Evolutionary conservation across 257 asterid species (phyloP).

Genomic region (Penstemon eatonii): DNA sequence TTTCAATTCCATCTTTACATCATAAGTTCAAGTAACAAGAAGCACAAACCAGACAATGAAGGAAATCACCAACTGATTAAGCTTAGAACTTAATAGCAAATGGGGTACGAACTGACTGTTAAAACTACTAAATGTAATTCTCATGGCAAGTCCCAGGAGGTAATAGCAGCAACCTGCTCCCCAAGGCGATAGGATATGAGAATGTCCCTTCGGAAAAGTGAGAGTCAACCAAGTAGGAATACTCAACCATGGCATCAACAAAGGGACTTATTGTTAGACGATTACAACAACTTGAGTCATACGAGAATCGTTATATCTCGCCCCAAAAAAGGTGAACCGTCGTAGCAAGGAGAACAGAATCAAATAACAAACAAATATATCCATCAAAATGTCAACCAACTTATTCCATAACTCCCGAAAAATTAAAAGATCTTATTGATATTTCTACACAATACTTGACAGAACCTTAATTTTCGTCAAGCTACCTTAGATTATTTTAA

Average conservation of each 20-base stretch:
- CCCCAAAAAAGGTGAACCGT: constrained; percentile 17
- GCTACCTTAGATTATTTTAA: no score
- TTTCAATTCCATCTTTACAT: no score
- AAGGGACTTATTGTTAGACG: constrained; percentile 24
- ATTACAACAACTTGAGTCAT: constrained; percentile 13
- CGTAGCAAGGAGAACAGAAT: not conserved
- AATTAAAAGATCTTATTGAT: no score
- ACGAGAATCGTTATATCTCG: constrained; percentile 13
- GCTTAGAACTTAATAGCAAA: no score
- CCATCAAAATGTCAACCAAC: no score
- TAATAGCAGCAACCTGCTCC: constrained; percentile 36
- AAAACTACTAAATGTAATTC: constrained; percentile 12
- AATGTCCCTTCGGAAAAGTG: constrained; percentile 15
- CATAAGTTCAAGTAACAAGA: no score
- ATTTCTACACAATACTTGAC: no score
- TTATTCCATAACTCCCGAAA: no score
- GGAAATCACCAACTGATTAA: no score
- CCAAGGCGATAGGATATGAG: constrained; percentile 38
- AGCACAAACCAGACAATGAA: no score
- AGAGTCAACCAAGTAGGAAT: not conserved
- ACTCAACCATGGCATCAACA: constrained; percentile 27
- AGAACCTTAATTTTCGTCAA: no score
- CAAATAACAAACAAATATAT: not conserved
- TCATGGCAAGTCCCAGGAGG: constrained; percentile 40
- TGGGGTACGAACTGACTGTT: no score